Base-by-base conservation (phyloP, 352 stramenopile genomes). In the Pythium pyrilobum region DNA sequence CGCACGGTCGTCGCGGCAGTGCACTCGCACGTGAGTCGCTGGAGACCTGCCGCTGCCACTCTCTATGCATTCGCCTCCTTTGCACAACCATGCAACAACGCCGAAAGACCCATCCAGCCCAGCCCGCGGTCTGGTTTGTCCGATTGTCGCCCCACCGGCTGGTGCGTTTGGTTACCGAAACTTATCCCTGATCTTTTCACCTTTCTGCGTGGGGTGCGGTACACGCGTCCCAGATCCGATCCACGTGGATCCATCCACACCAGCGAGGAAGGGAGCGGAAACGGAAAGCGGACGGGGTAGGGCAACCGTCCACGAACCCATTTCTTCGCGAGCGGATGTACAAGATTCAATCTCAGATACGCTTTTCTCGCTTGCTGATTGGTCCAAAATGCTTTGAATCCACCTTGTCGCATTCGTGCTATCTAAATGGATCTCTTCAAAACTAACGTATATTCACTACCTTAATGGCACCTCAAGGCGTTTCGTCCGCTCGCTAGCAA, bases 291-390 rank as follows among this genome's bases (percentile, higher is more conserved):
- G 33, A 55, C 24, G 34, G 47, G 47, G 15, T 55, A 55, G 47
- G 47, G 20, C 5, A 41, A 20, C 10, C 27, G 43, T 61, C 53
- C 53, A 46, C 43, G 9, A 40, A 13, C 23, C 6, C 21, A 33
- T 34, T 53, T 53, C 42, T 46, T 18, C n/a, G 42, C 21, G 38
- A n/a, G 41, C 15, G 46, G 46, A 56, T n/a, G 39, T 31, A 24
- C 13, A 57, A 64, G 56, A 64, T 64, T 64, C 56, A 50, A 58
- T 49, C 33, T 58, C 48, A 49, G 40, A 49, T 64, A 44, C 40
- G 40, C 18, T 31, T 37, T 41, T 52, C 18, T 11, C 8, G 16
- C 13, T 3, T 15, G 25, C 7, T 52, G 39, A 62, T 62, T 62
- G 45, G 45, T 16, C n/a, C 2, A 55, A 40, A 50, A 21, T 10